A percentile compares a stretch with the other conserved stretches of the same genome.
Conservation (phyloP, 192 early-diverging fungal species). For the Coemansia sp. region DNA sequence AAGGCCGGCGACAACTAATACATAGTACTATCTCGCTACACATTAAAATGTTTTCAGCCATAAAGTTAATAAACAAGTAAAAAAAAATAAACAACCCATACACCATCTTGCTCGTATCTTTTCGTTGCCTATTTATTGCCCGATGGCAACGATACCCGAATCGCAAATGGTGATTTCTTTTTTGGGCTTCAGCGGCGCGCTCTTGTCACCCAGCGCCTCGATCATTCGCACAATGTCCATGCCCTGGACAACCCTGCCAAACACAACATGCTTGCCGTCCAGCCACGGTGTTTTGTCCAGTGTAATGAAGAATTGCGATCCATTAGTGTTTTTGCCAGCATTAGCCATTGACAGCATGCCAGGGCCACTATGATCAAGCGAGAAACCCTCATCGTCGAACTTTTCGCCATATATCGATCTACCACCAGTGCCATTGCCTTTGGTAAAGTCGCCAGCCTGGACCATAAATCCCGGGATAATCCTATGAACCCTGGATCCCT, state of each 20-base stretch:
- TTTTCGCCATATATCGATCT: slow-evolving; percentile 76
- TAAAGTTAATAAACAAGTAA: neutral
- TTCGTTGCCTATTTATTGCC: neutral
- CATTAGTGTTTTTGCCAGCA: slow-evolving; percentile 73
- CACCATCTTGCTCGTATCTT: no score
- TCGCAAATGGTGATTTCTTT: slow-evolving; percentile 32
- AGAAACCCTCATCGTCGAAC: slow-evolving; percentile 78
- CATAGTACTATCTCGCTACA: neutral
- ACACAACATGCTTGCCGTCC: slow-evolving; percentile 78
- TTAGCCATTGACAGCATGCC: slow-evolving; percentile 81
- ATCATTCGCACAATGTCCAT: slow-evolving; percentile 80
- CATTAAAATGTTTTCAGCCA: neutral
- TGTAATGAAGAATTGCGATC: slow-evolving; percentile 83
- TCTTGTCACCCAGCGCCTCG: slow-evolving; percentile 55
- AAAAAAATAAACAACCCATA: no score
- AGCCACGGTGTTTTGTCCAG: slow-evolving; percentile 73
- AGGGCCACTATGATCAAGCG: slow-evolving; percentile 64
- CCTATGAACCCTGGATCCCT: slow-evolving; percentile 78
- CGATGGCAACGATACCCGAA: slow-evolving; percentile 10
- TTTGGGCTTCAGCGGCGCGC: slow-evolving; percentile 25
- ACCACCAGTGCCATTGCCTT: slow-evolving; percentile 75
- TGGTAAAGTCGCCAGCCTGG: slow-evolving; percentile 85
- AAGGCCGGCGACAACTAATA: neutral
- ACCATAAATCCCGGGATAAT: slow-evolving; percentile 85
- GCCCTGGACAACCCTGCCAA: slow-evolving; percentile 73